Evolutionary conservation across 345 rosid genomes (phyloP).

Genomic region (Conringia planisiliqua): DNA sequence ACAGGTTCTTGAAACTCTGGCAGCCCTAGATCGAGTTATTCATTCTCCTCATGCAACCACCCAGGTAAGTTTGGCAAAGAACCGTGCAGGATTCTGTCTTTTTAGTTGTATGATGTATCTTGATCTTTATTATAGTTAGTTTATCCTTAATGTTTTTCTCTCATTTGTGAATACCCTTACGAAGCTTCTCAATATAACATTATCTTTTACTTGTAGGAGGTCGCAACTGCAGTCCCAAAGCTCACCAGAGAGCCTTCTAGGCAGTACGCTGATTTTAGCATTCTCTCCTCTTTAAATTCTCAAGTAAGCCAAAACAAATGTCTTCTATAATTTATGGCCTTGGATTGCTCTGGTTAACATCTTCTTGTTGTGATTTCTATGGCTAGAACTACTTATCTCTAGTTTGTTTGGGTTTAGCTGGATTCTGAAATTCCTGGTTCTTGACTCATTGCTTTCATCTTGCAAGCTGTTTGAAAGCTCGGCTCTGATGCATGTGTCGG

Average conservation of each 20-base stretch:
- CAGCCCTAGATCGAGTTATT: conserved; percentile 88
- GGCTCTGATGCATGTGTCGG: conserved; percentile 89
- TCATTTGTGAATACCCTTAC: conserved; percentile 1
- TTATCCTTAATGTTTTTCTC: not conserved
- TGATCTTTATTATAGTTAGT: conserved; percentile 13
- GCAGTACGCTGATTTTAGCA: conserved; percentile 72
- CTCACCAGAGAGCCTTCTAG: conserved; percentile 75
- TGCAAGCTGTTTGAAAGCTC: conserved; percentile 96
- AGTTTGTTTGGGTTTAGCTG: not conserved
- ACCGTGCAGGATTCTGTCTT: not conserved
- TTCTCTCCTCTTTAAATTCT: conserved; percentile 92
- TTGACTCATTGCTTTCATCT: conserved; percentile 43
- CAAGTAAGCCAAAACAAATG: conserved; percentile 51
- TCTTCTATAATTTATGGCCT: not conserved
- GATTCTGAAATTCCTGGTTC: conserved; percentile 18
- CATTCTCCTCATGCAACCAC: conserved; percentile 96
- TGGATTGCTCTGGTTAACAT: conserved; percentile 3
- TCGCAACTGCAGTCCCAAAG: conserved; percentile 68
- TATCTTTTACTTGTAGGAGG: conserved; percentile 56
- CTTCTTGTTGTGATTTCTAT: conserved; percentile 3
- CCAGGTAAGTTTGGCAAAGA: conserved; percentile 53
- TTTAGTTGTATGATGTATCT: conserved; percentile 4
- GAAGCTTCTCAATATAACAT: not conserved
- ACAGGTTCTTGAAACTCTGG: conserved; percentile 92
- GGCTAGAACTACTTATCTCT: conserved; percentile 6